Percentiles rank a stretch among this genome's conserved stretches.
These are phyloP conservation scores for Arthrinium puccinioides DNA, from an alignment of 2,329 filamentous ascomycete genomes.

Conservation along the genomic window DNA sequence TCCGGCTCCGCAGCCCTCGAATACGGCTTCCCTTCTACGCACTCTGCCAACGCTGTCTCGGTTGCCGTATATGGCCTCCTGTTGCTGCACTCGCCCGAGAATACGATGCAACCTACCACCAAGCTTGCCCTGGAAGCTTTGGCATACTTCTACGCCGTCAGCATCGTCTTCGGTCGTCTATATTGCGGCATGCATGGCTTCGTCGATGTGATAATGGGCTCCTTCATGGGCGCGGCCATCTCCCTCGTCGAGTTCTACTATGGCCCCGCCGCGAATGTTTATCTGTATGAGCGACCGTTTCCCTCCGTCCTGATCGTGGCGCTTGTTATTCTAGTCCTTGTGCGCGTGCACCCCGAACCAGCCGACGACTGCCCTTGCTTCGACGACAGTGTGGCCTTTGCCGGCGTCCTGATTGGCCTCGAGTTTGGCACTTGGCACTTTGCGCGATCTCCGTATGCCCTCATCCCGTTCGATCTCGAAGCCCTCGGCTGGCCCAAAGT, in stretches of 20 bases:
- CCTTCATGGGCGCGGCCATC: conserved; percentile 63
- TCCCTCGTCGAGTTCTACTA: conserved; percentile 53
- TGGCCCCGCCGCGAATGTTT: conserved; percentile 58
- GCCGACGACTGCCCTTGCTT: conserved; percentile 97
- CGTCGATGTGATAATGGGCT: conserved; percentile 79
- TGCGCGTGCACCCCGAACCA: conserved; percentile 89
- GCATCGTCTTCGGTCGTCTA: conserved; percentile 82
- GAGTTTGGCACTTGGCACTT: conserved; percentile 83
- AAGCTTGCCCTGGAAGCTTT: conserved; percentile 58
- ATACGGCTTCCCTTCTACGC: conserved; percentile 95
- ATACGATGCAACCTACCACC: conserved; percentile 49
- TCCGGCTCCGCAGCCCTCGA: conserved; percentile 91
- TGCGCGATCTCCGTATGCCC: conserved; percentile 41
- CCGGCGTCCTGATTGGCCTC: conserved; percentile 79
- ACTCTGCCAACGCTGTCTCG: conserved; percentile 94
- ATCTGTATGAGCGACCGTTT: conserved; percentile 59
- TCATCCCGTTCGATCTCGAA: conserved; percentile 55
- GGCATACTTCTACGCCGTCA: conserved; percentile 78
- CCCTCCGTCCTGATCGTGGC: conserved; percentile 57
- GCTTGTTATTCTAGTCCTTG: conserved; percentile 63
- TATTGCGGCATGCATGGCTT: conserved; percentile 99
- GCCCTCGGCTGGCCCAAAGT: conserved; percentile 60
- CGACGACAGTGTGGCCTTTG: conserved; percentile 90
- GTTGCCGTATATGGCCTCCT: conserved; percentile 81
- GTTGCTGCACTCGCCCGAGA: conserved; percentile 58